Base-by-base conservation (phyloP, 1,139 yeast genomes). In the Geotrichum aggregatum region DNA sequence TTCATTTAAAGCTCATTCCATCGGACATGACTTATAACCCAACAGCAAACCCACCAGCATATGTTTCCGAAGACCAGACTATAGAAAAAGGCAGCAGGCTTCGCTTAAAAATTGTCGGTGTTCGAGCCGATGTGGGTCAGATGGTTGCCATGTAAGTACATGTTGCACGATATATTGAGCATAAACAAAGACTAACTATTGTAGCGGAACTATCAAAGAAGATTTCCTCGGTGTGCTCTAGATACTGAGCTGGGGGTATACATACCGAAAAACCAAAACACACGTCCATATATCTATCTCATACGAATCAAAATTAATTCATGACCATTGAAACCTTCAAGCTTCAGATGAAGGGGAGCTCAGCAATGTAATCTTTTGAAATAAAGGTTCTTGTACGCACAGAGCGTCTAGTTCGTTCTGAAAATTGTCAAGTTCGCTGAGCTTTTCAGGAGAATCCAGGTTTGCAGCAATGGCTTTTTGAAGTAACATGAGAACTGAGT, bases 31-130 rank as follows among this genome's bases (percentile, higher is more conserved):
- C 83, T 56, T 92, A 85, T 69, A 92, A 91, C 64, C 96, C 98
- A 3, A 85, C 95, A 16, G 94, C 97, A 22, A 91, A 92, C 63
- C 98, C 98, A 13, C 98, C 98, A 7, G 96, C 98, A n/a, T 94
- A 89, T 68, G 94, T 87, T 54, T 84, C 95, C 58, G 95, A 95
- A 36, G 98, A 92, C 63, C 98, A 91, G 72, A 84, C 88, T 58
- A 87, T 92, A 54, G 95, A 88, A 65, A 91, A 89, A 69, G 97
- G 97, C 31, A 84, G 96, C 52, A 81, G 92, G 63, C 95, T 92
- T 33, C 80, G 99, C 67, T 82, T 94, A 62, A 92, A 92, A 75
- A 87, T 92, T 50, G 97, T 92, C 52, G 98, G 98, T 71, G 94
- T 97, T 40, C 80, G 98, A 68, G 88, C 97, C 19, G 98, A 94